Conservation (phyloP, 345 rosid species). For the Raphanus raphanistrum region DNA sequence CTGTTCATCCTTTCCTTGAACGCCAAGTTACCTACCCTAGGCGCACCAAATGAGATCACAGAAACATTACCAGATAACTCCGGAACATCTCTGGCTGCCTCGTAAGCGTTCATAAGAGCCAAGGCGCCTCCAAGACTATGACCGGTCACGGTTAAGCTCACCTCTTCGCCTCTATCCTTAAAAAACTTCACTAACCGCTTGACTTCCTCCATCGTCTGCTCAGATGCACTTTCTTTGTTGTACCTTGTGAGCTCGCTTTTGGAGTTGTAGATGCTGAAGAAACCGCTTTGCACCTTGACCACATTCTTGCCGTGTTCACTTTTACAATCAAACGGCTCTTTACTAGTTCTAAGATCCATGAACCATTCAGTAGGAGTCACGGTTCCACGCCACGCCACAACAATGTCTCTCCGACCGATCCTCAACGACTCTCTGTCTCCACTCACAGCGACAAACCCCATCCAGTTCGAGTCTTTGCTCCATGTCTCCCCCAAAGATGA, state of each 20-base stretch:
- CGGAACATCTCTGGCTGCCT: constrained; percentile 48
- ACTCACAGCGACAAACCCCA: constrained; percentile 63
- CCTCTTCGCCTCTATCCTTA: constrained; percentile 47
- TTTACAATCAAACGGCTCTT: constrained; percentile 37
- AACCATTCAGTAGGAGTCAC: constrained; percentile 69
- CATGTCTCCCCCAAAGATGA: constrained; percentile 49
- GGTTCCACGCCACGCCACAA: constrained; percentile 69
- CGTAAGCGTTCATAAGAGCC: constrained; percentile 59
- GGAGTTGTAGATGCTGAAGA: constrained; percentile 51
- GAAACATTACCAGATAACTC: constrained; percentile 41
- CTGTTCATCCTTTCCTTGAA: constrained; percentile 52
- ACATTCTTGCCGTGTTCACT: constrained; percentile 28
- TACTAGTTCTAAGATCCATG: constrained; percentile 47
- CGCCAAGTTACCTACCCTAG: constrained; percentile 63
- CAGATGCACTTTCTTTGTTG: constrained; percentile 53
- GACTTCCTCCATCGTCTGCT: constrained; percentile 64
- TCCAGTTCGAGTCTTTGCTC: constrained; percentile 81
- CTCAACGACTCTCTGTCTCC: constrained; percentile 45
- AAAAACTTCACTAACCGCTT: constrained; percentile 38
- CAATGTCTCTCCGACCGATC: constrained; percentile 59
- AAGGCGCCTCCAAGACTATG: constrained; percentile 69
- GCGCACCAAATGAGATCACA: constrained; percentile 65
- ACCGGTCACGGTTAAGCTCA: constrained; percentile 58
- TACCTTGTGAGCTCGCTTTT: constrained; percentile 56
- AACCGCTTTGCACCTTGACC: constrained; percentile 57